These are phyloP conservation scores for Penicillium griseofulvum DNA, from an alignment of 2,329 filamentous ascomycete genomes.

Conservation along the genomic window DNA sequence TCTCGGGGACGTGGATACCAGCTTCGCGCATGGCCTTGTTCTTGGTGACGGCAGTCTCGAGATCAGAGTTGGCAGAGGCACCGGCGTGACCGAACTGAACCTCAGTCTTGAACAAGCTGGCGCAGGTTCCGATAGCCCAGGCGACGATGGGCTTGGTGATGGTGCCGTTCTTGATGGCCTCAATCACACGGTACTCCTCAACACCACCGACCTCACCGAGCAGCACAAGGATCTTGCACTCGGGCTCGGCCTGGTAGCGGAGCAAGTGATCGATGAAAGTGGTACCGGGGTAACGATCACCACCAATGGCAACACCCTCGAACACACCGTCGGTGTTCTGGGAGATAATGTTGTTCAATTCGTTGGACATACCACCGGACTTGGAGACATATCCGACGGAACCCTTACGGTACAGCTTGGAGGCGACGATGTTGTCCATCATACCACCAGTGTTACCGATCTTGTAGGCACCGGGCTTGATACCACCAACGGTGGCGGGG, in stretches of 20 bases:
- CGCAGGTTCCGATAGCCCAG: constrained; percentile 98
- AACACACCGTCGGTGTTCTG: constrained; percentile 97
- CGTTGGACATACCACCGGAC: constrained; percentile 99
- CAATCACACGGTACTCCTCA: constrained; percentile 99
- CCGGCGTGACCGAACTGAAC: constrained; percentile 99
- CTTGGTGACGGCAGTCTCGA: constrained; percentile 95
- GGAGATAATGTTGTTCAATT: constrained; percentile 98
- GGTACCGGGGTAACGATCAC: constrained; percentile 97
- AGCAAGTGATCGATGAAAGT: constrained; percentile 99
- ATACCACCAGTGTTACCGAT: constrained; percentile 99
- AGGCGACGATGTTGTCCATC: constrained; percentile 99
- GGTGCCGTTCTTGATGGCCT: constrained; percentile 87
- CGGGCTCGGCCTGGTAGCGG: constrained; percentile 91
- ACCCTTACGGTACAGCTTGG: constrained; percentile 99
- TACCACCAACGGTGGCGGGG: constrained; percentile 95
- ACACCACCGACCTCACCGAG: constrained; percentile 99
- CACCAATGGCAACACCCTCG: constrained; percentile 98
- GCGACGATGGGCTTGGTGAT: constrained; percentile 99
- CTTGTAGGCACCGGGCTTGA: constrained; percentile 99
- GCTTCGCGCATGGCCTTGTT: constrained; percentile 96
- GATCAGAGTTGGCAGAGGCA: constrained; percentile 97
- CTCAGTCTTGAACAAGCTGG: constrained; percentile 99
- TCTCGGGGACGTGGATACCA: constrained; percentile 89
- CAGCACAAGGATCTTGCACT: constrained; percentile 94
- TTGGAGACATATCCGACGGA: constrained; percentile 99